Evolutionary conservation across 805 yeast genomes (phyloP), one percentile per base, ranked within the genome.

Genomic region (Candida incommunis): DNA sequence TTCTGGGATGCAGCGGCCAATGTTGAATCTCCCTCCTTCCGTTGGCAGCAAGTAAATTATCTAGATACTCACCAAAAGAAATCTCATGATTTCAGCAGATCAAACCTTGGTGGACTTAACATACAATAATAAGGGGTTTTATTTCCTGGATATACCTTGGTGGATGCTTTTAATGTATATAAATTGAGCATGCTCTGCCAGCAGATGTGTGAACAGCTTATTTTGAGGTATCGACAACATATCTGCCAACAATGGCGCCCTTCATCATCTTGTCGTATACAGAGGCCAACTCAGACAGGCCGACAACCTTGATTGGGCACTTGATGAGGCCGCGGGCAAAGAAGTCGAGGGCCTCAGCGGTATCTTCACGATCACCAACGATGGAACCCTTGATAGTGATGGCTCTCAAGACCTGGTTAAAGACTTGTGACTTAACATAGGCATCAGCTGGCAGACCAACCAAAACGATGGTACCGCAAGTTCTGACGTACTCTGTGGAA

Each of bases 231-330:
- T 86, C 95, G 53, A 86, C 80, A 47, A 86, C 96, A 62, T 80
- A 80, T 69, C 96, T 77, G 58, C 96, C 96, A 55, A 80, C 75
- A 59, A 86, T 80, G 70, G 80, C 75, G 59, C 94, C 94, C 66
- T 76, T 71, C 65, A 74, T 81, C 95, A 86, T 86, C 63, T 76
- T 71, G 53, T 76, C 71, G 70, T 74, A 85, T 51, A 85, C 80
- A 7, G 5, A 11, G 13, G 13, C 37, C 18, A 31, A n/a, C 37
- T 31, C 37, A 5, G 37, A 31, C 7, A 31, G 37, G 7, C 37
- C 37, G 20, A 31, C 37, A 18, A 18, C n/a, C 20, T 31, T 31
- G 68, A 82, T 78, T 55, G 85, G 83, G 51, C 84, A 75, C 63
- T 72, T 70, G 61, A 81, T 80, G 60, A 76, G 67, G 50, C 88